phyloP scores from a whole-genome alignment of 371 early-diverging fungal species.

The Rhizopus sp. region DNA sequence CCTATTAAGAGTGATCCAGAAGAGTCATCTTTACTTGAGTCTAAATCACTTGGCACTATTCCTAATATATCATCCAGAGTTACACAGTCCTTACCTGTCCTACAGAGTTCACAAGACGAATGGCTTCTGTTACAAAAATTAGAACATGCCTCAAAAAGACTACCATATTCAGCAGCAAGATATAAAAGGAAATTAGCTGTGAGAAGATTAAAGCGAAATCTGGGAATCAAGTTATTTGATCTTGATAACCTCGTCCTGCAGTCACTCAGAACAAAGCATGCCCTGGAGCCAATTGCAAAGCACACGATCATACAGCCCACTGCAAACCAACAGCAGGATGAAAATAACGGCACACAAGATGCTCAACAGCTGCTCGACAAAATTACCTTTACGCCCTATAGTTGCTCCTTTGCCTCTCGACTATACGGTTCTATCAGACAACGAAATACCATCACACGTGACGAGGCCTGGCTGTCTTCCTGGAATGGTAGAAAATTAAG shows the following conservation, averaged over 20 bases:
- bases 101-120: constrained; percentile 47
- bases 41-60: background rate
- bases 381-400: constrained; percentile 59
- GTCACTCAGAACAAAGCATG: constrained; percentile 24
- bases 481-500: constrained; percentile 68
- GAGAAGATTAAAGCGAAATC: constrained; percentile 61
- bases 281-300: constrained; percentile 41
- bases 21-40: background rate
- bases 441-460: constrained; percentile 57
- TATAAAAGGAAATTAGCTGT: constrained; percentile 70
- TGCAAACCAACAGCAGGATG: constrained; percentile 23
- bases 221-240: constrained; percentile 66
- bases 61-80: no score
- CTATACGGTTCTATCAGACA: constrained; percentile 65
- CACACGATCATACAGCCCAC: constrained; percentile 27
- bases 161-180: constrained; percentile 56
- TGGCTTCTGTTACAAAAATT: constrained; percentile 61
- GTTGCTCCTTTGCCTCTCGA: constrained; percentile 72
- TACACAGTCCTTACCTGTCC: background rate
- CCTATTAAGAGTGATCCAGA: background rate
- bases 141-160: constrained; percentile 47
- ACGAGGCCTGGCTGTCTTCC: constrained; percentile 57
- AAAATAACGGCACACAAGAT: background rate
- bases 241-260: constrained; percentile 54
- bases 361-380: constrained; percentile 16